Evolutionary conservation across 345 rosid species (phyloP), one percentile per base, ranked within the genome.

Genomic region (Adansonia digitata): DNA sequence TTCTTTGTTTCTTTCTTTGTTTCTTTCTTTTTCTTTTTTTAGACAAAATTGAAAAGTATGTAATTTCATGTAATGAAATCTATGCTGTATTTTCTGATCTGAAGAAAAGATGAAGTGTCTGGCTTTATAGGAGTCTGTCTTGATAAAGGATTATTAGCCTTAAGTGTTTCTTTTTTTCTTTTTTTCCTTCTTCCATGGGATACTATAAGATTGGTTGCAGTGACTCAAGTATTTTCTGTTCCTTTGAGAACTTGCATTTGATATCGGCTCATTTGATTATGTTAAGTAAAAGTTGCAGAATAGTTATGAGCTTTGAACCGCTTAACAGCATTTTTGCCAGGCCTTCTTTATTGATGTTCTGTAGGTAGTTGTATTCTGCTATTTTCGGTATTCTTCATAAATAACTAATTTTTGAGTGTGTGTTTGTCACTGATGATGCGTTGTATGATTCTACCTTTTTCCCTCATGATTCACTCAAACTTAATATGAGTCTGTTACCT

Each of bases 291-390:
- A 24, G 13, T 42, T 42, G 51, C 29, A 9, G 49, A 66, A 49
- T 26, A 43, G 5, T 27, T 66, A 0, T n/a, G 34, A 66, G 52
- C 26, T 43, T 24, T 24, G 37, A 66, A 66, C 20, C 35, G 5
- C 11, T 43, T 66, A 66, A 3, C 43, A 18, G 35, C 35, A 13
- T 12, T 13, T 14, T 66, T 40, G 5, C n/a, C 34, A 6, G 52
- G 53, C 7, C 24, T 66, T 66, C 42, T 61, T 61, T 61, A 18
- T 61, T 66, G 71, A 43, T 66, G 5, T 26, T 66, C 52, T 66
- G 35, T 66, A 43, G 24, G 51, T 42, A 66, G 49, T 11, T 40
- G 14, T 40, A 13, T 20, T 64, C 69, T 12, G 69, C 26, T 12
- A 26, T 66, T 66, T 26, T 18, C 69, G n/a, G 5, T 64, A 1